Conservation (phyloP, 2,329 filamentous ascomycete genomes). For the Escovopsis sp. region DNA sequence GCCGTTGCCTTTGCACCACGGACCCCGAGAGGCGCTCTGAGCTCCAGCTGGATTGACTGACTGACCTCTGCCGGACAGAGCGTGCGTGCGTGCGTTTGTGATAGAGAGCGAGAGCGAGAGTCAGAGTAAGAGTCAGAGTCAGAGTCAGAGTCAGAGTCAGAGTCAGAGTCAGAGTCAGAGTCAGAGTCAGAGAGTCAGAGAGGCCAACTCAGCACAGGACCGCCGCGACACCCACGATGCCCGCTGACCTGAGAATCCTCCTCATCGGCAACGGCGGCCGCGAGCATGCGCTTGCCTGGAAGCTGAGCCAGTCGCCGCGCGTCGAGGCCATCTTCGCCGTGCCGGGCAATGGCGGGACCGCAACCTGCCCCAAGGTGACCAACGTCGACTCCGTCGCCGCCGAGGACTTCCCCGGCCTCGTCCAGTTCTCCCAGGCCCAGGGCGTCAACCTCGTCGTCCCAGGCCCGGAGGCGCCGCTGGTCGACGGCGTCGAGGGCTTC, state of each 20-base stretch:
- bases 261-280: conserved; percentile 88
- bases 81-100: too few relatives aligned
- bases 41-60: too few relatives aligned
- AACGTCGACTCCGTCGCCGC: conserved; percentile 58
- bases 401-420: conserved; percentile 64
- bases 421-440: conserved; percentile 58
- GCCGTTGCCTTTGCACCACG: too few relatives aligned
- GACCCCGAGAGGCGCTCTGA: too few relatives aligned
- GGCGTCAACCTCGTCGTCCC: conserved; percentile 72
- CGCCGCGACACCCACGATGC: conserved; percentile 2
- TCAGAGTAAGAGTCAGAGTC: too few relatives aligned
- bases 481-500: conserved; percentile 74
- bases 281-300: conserved; percentile 92
- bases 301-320: conserved; percentile 65
- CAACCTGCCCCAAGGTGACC: conserved; percentile 50
- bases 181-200: too few relatives aligned
- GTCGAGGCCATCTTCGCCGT: conserved; percentile 61
- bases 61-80: too few relatives aligned
- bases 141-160: too few relatives aligned
- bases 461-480: conserved; percentile 85
- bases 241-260: conserved; percentile 49
- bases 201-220: too few relatives aligned
- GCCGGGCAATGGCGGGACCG: conserved; percentile 80
- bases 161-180: too few relatives aligned
- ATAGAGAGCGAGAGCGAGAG: too few relatives aligned